phyloP scores from a whole-genome alignment of 108 stramenopile species.

The Conticribra weissflogii region DNA sequence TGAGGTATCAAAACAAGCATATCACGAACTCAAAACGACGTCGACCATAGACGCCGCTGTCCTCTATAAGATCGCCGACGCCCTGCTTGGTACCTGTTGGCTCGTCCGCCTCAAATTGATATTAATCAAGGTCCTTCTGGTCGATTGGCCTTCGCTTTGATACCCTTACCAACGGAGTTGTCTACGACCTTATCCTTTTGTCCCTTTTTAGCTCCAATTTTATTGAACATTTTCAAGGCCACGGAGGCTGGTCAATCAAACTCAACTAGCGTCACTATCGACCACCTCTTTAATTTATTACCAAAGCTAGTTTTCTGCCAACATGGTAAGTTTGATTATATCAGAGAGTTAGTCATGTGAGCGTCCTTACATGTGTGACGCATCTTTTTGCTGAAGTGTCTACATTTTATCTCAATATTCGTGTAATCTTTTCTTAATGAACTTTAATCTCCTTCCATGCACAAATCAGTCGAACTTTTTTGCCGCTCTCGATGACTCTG shows the following conservation, averaged over 20 bases:
- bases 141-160: too few species aligned
- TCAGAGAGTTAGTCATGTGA: background rate
- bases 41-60: too few species aligned
- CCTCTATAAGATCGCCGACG: too few species aligned
- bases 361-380: background rate
- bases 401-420: background rate
- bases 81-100: too few species aligned
- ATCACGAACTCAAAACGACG: too few species aligned
- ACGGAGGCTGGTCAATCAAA: background rate
- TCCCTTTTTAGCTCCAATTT: too few species aligned
- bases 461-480: slow-evolving; percentile 73
- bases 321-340: background rate
- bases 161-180: too few species aligned
- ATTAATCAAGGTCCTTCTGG: too few species aligned
- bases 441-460: slow-evolving; percentile 2
- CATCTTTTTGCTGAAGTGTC: background rate
- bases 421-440: background rate
- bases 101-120: too few species aligned
- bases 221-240: background rate
- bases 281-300: background rate
- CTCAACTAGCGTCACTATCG: background rate
- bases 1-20: too few species aligned
- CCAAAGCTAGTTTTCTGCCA: background rate
- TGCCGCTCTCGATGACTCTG: slow-evolving; percentile 88
- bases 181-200: too few species aligned